Evolutionary conservation across 345 rosid genomes (phyloP).

Genomic region (Clausena lansium): DNA sequence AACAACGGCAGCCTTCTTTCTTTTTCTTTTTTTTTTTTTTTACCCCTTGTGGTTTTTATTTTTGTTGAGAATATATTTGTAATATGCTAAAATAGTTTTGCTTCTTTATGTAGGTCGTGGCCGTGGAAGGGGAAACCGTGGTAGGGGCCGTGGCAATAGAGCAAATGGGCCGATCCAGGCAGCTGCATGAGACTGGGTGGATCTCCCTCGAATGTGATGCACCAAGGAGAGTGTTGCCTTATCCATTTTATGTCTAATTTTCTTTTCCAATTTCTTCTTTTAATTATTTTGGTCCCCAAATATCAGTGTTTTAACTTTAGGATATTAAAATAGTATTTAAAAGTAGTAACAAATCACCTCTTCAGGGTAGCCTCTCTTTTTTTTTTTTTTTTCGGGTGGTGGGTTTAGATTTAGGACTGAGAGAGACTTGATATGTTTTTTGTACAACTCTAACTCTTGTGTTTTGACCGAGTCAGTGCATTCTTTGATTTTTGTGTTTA

Average conservation of each 20-base stretch:
- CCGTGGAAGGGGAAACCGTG: slow-evolving; percentile 63
- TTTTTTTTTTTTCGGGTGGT: slow-evolving; percentile 6
- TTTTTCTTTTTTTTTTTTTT: too few relatives aligned
- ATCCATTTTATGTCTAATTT: slow-evolving; percentile 14
- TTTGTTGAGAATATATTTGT: background rate
- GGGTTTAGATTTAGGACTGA: slow-evolving; percentile 27
- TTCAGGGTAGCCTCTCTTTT: slow-evolving; percentile 11
- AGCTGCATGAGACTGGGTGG: slow-evolving; percentile 40
- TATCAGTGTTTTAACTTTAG: slow-evolving; percentile 19
- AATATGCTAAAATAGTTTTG: background rate
- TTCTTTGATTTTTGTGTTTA: slow-evolving; percentile 37
- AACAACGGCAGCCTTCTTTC: too few relatives aligned
- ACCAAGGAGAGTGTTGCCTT: slow-evolving; percentile 8
- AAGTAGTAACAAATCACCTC: background rate
- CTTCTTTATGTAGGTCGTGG: slow-evolving; percentile 52
- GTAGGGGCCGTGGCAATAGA: slow-evolving; percentile 69
- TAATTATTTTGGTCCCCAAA: background rate
- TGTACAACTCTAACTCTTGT: slow-evolving; percentile 27
- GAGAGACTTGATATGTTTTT: slow-evolving; percentile 26
- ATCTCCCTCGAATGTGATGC: background rate
- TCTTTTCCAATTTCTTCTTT: slow-evolving; percentile 1
- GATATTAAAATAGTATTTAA: slow-evolving; percentile 13
- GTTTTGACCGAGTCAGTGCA: slow-evolving; percentile 39
- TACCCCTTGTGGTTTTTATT: too few relatives aligned
- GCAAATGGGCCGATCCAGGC: slow-evolving; percentile 55